These are phyloP conservation scores for Tolypocladium ovalisporum DNA, from an alignment of 2,329 filamentous ascomycete species.

Conservation along the genomic window DNA sequence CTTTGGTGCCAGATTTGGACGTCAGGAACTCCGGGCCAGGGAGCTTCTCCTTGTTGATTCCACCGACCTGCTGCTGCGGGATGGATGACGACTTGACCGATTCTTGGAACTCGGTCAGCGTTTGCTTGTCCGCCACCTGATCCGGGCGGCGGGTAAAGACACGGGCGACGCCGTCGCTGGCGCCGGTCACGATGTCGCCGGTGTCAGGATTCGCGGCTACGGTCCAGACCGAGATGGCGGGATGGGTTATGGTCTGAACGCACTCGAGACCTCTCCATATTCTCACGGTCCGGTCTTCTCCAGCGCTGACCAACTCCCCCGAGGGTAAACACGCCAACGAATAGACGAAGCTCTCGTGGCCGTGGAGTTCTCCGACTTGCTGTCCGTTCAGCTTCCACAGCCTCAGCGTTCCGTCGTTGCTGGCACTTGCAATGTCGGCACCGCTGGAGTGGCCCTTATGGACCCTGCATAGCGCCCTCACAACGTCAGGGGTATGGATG, in stretches of 20 bases:
- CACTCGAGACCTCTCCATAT: conserved; percentile 79
- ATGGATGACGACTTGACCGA: conserved; percentile 76
- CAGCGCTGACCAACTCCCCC: conserved; percentile 81
- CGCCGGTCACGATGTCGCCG: conserved; percentile 87
- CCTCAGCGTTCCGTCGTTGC: conserved; percentile 82
- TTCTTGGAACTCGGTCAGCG: conserved; percentile 66
- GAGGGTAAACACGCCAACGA: conserved; percentile 65
- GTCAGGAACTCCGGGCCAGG: conserved; percentile 81
- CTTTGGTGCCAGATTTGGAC: conserved; percentile 79
- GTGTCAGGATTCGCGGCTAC: conserved; percentile 74
- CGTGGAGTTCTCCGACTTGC: conserved; percentile 65
- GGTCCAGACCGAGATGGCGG: conserved; percentile 91
- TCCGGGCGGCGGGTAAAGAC: conserved; percentile 68
- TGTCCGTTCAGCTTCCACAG: conserved; percentile 77
- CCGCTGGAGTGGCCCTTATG: conserved; percentile 64
- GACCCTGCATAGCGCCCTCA: conserved; percentile 81
- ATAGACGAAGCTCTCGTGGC: conserved; percentile 94
- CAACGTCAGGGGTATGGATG: conserved; percentile 64
- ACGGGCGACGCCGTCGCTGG: conserved; percentile 77
- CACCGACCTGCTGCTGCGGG: conserved; percentile 71
- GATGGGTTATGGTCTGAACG: conserved; percentile 91
- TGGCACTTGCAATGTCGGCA: conserved; percentile 88
- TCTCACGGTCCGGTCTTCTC: conserved; percentile 86
- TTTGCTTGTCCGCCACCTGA: conserved; percentile 57
- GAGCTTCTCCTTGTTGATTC: conserved; percentile 84